Conservation (phyloP, 2,329 filamentous ascomycete species). For the Blastomyces gilchristii region DNA sequence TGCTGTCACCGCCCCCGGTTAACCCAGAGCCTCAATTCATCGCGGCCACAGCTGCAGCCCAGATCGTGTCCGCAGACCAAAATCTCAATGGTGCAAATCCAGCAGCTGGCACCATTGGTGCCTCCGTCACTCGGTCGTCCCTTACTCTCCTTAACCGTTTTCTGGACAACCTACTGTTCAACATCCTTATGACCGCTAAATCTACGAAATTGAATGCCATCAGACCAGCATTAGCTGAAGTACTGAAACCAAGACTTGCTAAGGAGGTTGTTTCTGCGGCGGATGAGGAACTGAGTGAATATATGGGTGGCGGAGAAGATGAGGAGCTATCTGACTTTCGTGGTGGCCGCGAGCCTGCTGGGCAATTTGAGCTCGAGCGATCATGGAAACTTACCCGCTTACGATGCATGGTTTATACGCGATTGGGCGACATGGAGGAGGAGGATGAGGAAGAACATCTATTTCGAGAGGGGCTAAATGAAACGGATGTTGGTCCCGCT, state of each 20-base stretch:
- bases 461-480: conserved; percentile 62
- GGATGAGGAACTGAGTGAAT: conserved; percentile 78
- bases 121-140: conserved; percentile 61
- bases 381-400: conserved; percentile 90
- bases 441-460: conserved; percentile 90
- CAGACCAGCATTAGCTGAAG: conserved; percentile 71
- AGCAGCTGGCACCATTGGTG: conserved; percentile 60
- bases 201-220: conserved; percentile 67
- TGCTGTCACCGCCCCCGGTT: conserved; percentile 57
- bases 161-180: conserved; percentile 85
- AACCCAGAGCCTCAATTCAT: conserved; percentile 79
- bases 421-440: conserved; percentile 92
- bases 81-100: conserved; percentile 61
- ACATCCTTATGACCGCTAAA: conserved; percentile 68
- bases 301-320: conserved; percentile 67
- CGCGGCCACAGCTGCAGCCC: conserved; percentile 73
- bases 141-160: conserved; percentile 79
- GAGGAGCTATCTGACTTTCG: conserved; percentile 56
- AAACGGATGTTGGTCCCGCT: conserved; percentile 45
- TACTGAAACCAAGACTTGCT: conserved; percentile 81
- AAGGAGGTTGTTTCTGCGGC: conserved; percentile 72
- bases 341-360: conserved; percentile 40
- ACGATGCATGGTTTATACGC: conserved; percentile 96
- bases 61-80: conserved; percentile 83
- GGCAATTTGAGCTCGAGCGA: conserved; percentile 78